Conservation (phyloP, 371 early-diverging fungal genomes). For the Amoeboaphelidium occidentale region DNA sequence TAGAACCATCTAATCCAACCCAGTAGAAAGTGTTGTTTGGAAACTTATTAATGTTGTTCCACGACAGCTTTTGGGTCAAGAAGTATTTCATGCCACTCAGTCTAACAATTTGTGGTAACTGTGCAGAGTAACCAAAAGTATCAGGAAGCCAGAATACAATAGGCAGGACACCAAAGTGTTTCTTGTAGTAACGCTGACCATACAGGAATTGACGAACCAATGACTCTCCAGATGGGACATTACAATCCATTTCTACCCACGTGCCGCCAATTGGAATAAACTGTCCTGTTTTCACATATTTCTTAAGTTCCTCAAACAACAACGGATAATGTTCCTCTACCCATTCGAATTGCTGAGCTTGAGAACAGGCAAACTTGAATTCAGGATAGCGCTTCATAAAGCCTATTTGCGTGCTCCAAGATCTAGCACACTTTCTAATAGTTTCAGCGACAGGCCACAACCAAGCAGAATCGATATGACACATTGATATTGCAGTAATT, state of each 20-base stretch:
- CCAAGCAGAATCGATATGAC: slow-evolving; percentile 22
- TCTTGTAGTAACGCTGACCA: slow-evolving; percentile 59
- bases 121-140: slow-evolving; percentile 42
- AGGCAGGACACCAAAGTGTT: slow-evolving; percentile 52
- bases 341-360: slow-evolving; percentile 91
- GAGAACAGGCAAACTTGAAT: slow-evolving; percentile 70
- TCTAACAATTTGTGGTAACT: slow-evolving; percentile 75
- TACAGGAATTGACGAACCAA: slow-evolving; percentile 76
- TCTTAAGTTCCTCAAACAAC: slow-evolving; percentile 47
- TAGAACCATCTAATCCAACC: slow-evolving; percentile 11
- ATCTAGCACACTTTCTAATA: slow-evolving; percentile 72
- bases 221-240: slow-evolving; percentile 76
- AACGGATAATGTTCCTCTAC: slow-evolving; percentile 50
- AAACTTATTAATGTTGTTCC: slow-evolving; percentile 94
- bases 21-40: slow-evolving; percentile 75
- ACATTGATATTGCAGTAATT: slow-evolving; percentile 14
- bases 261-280: slow-evolving; percentile 87
- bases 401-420: slow-evolving; percentile 52
- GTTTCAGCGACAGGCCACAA: slow-evolving; percentile 90
- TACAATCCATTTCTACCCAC: slow-evolving; percentile 96
- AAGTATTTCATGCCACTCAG: slow-evolving; percentile 67
- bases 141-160: slow-evolving; percentile 88
- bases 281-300: slow-evolving; percentile 36
- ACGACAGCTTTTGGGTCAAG: slow-evolving; percentile 74
- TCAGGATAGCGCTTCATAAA: slow-evolving; percentile 66